Evolutionary conservation across 176 grass and related monocot species (phyloP).

Genomic region (Ananas comosus): DNA sequence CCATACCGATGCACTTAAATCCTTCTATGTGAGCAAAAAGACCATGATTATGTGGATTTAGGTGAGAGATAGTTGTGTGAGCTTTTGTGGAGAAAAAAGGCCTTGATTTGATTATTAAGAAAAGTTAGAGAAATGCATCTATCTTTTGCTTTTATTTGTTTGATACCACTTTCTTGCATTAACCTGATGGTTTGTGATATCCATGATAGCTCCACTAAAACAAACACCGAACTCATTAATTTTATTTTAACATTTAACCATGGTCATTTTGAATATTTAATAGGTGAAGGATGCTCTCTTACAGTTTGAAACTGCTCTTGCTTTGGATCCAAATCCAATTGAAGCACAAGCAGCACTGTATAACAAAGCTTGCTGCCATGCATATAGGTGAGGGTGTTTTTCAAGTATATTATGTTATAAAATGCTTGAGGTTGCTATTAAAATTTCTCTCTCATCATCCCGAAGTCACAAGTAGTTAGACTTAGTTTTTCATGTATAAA

Average conservation of each 20-base stretch:
- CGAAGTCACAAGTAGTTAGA: too few relatives aligned
- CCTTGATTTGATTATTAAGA: neutral
- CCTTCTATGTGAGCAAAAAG: too few relatives aligned
- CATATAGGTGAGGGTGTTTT: slow-evolving; percentile 57
- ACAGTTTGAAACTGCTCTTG: slow-evolving; percentile 72
- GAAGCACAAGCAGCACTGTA: slow-evolving; percentile 89
- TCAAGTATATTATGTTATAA: neutral
- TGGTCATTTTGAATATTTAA: slow-evolving; percentile 21
- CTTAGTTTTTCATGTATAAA: too few relatives aligned
- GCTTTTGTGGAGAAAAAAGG: too few relatives aligned
- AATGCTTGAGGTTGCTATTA: neutral
- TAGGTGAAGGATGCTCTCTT: slow-evolving; percentile 78
- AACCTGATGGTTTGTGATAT: neutral
- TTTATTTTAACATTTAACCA: slow-evolving; percentile 10
- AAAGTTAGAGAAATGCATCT: neutral
- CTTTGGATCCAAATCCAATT: slow-evolving; percentile 64
- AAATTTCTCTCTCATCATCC: neutral
- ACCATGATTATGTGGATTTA: too few relatives aligned
- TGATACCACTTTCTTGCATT: neutral
- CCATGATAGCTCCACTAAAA: neutral
- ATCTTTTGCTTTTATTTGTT: neutral
- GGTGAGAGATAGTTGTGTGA: too few relatives aligned
- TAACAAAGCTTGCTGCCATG: slow-evolving; percentile 98
- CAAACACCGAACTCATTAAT: neutral
- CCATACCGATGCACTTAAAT: too few relatives aligned